Evolutionary conservation across 2,329 filamentous ascomycete genomes (phyloP), one percentile per base, ranked within the genome.

Genomic region (Exserohilum turcica): DNA sequence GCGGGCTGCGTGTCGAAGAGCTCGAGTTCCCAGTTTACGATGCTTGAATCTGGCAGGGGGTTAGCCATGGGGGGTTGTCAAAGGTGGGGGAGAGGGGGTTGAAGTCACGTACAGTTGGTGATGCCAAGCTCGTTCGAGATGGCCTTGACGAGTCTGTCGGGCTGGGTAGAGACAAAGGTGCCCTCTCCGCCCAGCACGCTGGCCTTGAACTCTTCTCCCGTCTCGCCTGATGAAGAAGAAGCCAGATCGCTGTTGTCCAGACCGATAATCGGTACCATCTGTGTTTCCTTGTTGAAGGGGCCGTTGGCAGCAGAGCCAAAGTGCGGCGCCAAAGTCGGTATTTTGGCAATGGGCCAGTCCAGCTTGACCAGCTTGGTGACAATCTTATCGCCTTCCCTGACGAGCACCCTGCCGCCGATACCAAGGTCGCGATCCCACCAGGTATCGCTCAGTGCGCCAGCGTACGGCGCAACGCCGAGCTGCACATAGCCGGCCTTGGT

Each of bases 401-500:
- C 87, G 43, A 97, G 81, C 3, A 97, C 93, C 38, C 92, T 83
- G 33, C 94, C 94, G 60, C 92, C 94, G 65, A 97, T 89, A 61
- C 90, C 88, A 45, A 99, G 82, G 74, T 99, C 94, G 32, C 94
- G 86, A 74, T 97, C 94, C 93, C 92, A 97, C 94, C 94, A 97
- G 1, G 94, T 97, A 58, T 82, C 81, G 71, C 92, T 94, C 57
- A 97, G 78, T 1, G 81, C 92, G 44, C 94, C 93, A 8, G 92
- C 93, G 72, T 97, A 99, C 0, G 90, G 94, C 2, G 94, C 92
- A 47, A 97, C 91, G 19, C 91, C 93, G 6, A 97, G 83, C 78
- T 97, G 91, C 24, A 91, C 75, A 70, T 91, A 99, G 48, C 94
- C 93, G 28, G 90, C 88, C 72, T 89, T 91, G 65, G 82, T 90